Base-by-base conservation (phyloP, 176 grass and related monocot genomes). In the Zoysia pacifica region DNA sequence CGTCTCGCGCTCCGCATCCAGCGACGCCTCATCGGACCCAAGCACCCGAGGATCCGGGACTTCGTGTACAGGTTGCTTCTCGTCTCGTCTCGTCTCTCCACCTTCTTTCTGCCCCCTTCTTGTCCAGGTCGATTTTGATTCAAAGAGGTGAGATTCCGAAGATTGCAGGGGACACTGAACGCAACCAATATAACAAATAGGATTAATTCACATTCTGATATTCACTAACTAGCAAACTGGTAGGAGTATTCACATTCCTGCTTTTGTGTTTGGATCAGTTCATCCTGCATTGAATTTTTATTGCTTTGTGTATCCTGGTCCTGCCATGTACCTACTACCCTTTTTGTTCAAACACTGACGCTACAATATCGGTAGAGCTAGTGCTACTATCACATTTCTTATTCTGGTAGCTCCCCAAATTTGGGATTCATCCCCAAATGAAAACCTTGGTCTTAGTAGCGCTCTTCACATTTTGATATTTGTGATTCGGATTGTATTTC, bases 1-100 rank as follows among this genome's bases (percentile, higher is more conserved):
- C 88, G 76, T 60, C 83, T 98, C 74, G 96, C 90, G 61, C 92
- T 98, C 63, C 84, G 88, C 71, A 72, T 94, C 78, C 96, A 95
- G 73, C 92, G 92, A 78, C 96, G 88, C 76, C 75, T 99, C 73
- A 86, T 99, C 81, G 79, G 71, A 43, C 84, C 88, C 51, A 95
- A 91, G 58, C 88, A 72, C 65, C 92, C 92, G 72, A 94, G 60
- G 84, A 81, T 89, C 74, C 81, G 88, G 11, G 66, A 88, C 72
- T 99, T 99, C 85, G 60, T 95, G 46, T 63, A 89, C 79, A 86
- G 92, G 96, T 73, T 53, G 28, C 28, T 28, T 0, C 28, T 28
- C 28, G 28, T 28, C 28, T n/a, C n/a, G n/a, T n/a, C n/a, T 28
- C 28, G 28, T 28, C 28, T 28, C 28, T 28, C 28, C 28, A 28